A percentile compares a stretch with the other conserved stretches of the same genome.
phyloP scores from a whole-genome alignment of 305 asterid species.

The Rubia peregrina region DNA sequence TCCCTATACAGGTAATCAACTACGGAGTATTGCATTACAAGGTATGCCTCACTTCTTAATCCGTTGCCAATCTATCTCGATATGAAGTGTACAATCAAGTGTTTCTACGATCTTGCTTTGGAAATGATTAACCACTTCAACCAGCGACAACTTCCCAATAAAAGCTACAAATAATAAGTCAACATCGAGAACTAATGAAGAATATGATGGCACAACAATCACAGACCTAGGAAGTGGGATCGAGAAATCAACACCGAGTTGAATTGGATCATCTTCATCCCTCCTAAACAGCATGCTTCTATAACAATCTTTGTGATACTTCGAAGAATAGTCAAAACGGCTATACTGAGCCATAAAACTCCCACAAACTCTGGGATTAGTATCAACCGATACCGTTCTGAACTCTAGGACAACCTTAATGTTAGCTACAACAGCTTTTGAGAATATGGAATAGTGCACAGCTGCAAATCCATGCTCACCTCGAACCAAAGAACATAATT shows the following conservation, averaged over 20 bases:
- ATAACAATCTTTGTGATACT: not conserved
- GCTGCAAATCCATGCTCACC: not conserved
- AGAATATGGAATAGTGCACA: not conserved
- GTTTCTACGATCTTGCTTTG: not conserved
- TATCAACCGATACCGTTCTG: not conserved
- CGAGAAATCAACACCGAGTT: not conserved
- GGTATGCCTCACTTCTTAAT: not conserved
- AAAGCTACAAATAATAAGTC: not conserved
- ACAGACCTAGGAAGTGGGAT: not conserved
- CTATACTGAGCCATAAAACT: not conserved
- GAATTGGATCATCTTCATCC: not conserved
- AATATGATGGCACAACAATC: not conserved
- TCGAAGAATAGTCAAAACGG: not conserved
- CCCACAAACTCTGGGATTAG: not conserved
- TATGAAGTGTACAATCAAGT: not conserved
- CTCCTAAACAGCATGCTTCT: not conserved
- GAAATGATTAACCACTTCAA: not conserved
- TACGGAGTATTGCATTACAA: too few relatives aligned
- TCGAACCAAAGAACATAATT: not conserved
- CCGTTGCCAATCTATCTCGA: not conserved
- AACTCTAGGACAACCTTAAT: not conserved
- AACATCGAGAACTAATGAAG: not conserved
- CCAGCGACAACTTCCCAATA: not conserved
- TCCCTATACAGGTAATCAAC: too few relatives aligned
- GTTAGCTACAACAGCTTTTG: not conserved